Conservation (phyloP, 192 early-diverging fungal species). For the Haplosporangium gracile region DNA sequence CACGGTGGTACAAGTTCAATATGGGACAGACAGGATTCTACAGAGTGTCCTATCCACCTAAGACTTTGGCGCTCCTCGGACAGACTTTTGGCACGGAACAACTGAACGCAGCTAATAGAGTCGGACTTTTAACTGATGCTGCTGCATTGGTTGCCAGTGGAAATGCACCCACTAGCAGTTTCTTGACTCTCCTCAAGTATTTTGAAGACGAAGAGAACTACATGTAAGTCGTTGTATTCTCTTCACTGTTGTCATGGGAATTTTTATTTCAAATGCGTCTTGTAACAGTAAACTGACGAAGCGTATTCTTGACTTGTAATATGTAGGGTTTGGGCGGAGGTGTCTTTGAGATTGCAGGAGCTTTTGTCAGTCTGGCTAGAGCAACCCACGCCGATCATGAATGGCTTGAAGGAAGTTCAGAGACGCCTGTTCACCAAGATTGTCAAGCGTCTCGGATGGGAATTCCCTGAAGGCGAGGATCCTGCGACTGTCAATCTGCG, state of each 20-base stretch:
- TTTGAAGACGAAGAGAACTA: slow-evolving; percentile 86
- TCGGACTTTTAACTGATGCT: slow-evolving; percentile 88
- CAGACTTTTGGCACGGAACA: slow-evolving; percentile 69
- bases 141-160: slow-evolving; percentile 85
- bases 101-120: slow-evolving; percentile 68
- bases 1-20: slow-evolving; percentile 89
- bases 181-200: slow-evolving; percentile 80
- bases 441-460: slow-evolving; percentile 72
- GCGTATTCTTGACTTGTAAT: slow-evolving; percentile 56
- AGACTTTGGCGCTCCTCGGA: slow-evolving; percentile 64
- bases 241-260: slow-evolving; percentile 13
- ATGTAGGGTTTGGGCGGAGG: slow-evolving; percentile 73
- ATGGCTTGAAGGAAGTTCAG: slow-evolving; percentile 75
- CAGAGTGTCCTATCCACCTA: slow-evolving; percentile 83
- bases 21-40: slow-evolving; percentile 84
- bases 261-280: not conserved
- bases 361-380: slow-evolving; percentile 68
- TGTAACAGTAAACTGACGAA: not conserved
- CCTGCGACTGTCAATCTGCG: slow-evolving; percentile 72
- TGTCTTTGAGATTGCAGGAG: slow-evolving; percentile 63
- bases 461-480: slow-evolving; percentile 65
- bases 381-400: slow-evolving; percentile 66
- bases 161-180: slow-evolving; percentile 76
- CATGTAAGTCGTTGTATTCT: slow-evolving; percentile 67
- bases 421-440: slow-evolving; percentile 62